Conservation (phyloP, 1,139 yeast genomes). For the Candida tetrigidarum region DNA sequence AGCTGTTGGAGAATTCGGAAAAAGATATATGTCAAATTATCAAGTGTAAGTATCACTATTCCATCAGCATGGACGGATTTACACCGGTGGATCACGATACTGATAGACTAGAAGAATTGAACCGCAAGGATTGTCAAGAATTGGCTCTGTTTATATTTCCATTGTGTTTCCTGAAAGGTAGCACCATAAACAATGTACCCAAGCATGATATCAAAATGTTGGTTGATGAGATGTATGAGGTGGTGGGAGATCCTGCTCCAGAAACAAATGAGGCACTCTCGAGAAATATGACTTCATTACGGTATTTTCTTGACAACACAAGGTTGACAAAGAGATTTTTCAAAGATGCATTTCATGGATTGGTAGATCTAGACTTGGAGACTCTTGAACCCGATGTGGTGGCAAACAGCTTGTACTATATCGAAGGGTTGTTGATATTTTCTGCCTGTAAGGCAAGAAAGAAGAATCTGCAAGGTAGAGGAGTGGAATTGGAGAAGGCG, state of each 20-base stretch:
- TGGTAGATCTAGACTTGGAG: slow-evolving; percentile 31
- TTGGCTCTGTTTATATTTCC: slow-evolving; percentile 67
- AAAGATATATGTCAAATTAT: slow-evolving; percentile 74
- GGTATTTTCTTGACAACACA: slow-evolving; percentile 55
- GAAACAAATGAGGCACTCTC: slow-evolving; percentile 37
- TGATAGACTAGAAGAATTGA: slow-evolving; percentile 38
- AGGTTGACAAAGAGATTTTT: slow-evolving; percentile 53
- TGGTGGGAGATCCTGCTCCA: slow-evolving; percentile 68
- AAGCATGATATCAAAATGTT: slow-evolving; percentile 74
- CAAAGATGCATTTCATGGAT: slow-evolving; percentile 62
- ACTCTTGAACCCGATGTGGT: slow-evolving; percentile 22
- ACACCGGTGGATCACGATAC: slow-evolving; percentile 71
- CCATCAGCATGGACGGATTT: slow-evolving; percentile 59
- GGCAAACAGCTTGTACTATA: slow-evolving; percentile 65
- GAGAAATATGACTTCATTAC: slow-evolving; percentile 49
- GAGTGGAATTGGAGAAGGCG: slow-evolving; percentile 80
- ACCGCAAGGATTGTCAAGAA: slow-evolving; percentile 51
- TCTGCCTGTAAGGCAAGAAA: slow-evolving; percentile 69
- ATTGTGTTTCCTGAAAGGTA: slow-evolving; percentile 55
- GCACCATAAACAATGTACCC: slow-evolving; percentile 59
- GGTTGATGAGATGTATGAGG: slow-evolving; percentile 73
- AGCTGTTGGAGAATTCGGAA: slow-evolving; percentile 44
- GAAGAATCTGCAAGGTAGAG: slow-evolving; percentile 76
- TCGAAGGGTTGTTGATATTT: slow-evolving; percentile 72
- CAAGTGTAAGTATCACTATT: slow-evolving; percentile 76